These are phyloP conservation scores for Leccinum disarticulatum DNA, from an alignment of 768 basidiomycete genomes.

Conservation along the genomic window DNA sequence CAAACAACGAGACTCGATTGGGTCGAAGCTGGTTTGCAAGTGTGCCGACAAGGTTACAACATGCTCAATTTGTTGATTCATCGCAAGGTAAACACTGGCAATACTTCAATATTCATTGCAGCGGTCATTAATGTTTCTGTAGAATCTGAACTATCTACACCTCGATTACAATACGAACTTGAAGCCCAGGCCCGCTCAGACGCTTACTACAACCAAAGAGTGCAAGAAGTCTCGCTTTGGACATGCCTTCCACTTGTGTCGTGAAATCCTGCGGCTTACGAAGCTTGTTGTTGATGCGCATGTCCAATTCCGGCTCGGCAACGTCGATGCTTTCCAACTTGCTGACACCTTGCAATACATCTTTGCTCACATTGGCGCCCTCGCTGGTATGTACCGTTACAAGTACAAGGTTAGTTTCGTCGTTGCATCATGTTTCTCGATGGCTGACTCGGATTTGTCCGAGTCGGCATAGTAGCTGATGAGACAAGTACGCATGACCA, in stretches of 20 bases:
- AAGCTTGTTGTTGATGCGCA: constrained; percentile 99
- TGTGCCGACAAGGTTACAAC: constrained; percentile 98
- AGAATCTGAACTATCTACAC: constrained; percentile 93
- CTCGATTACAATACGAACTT: constrained; percentile 98
- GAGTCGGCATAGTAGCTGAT: constrained; percentile 60
- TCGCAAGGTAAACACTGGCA: constrained; percentile 66
- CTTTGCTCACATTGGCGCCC: constrained; percentile 94
- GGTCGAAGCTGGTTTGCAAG: constrained; percentile 98
- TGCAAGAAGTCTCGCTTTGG: constrained; percentile 99
- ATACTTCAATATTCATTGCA: neutral
- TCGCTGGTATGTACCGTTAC: constrained; percentile 99
- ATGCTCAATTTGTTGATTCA: constrained; percentile 99
- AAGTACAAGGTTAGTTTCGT: constrained; percentile 85
- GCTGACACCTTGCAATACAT: constrained; percentile 98
- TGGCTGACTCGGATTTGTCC: constrained; percentile 1
- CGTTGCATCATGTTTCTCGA: neutral
- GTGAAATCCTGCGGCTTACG: constrained; percentile 95
- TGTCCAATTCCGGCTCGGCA: constrained; percentile 97
- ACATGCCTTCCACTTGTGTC: constrained; percentile 97
- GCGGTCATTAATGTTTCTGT: constrained; percentile 5
- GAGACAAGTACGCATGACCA: constrained; percentile 99
- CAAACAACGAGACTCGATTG: constrained; percentile 97
- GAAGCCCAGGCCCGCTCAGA: constrained; percentile 82
- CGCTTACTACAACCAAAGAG: constrained; percentile 91
- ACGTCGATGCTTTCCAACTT: constrained; percentile 98